Evolutionary conservation across 768 basidiomycete species (phyloP), one percentile per base, ranked within the genome.

Genomic region (Phlebiopsis gigantea): DNA sequence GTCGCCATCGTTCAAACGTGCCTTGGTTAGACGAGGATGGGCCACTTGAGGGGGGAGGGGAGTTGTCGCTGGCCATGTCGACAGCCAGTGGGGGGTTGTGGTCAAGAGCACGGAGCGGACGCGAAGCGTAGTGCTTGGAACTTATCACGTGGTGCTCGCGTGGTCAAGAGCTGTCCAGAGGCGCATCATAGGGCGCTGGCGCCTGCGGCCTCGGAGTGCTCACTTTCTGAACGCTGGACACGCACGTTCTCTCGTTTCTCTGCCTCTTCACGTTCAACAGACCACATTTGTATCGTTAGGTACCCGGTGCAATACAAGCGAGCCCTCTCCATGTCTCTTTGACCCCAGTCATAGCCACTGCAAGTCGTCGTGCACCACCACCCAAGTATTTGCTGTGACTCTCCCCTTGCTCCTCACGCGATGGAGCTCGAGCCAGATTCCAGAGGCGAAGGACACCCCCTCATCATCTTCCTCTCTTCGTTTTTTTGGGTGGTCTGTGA

Each of bases 401-500:
- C 31, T 34, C 31, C 14, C 31, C 31, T 34, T 34, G 14, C n/a
- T n/a, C n/a, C n/a, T n/a, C 47, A 22, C 39, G 19, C 52, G 10
- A 46, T 46, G 43, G 43, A 45, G 14, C 46, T 26, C 8, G 47
- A 50, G 41, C 28, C 43, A 51, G 29, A 29, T 39, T 19, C 26
- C n/a, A 56, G 17, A 24, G 22, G 29, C 21, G 77, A 78, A 61
- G 74, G 77, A 57, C 90, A 92, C 63, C 90, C 90, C 10, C 73
- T 93, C 24, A 76, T 92, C 47, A 85, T 88, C 12, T 73, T 93
- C 43, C 72, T 90, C 22, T 87, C 89, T 19, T 89, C 91, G 6
- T 88, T 79, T 65, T 92, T 92, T 70, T 92, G 90, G 87, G 87
- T 87, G 24, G 81, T 90, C 50, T 62, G 90, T 93, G 68, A 61